Evolutionary conservation across 768 basidiomycete species (phyloP), one percentile per base, ranked within the genome.

Genomic region (Phaeotremella skinneri): DNA sequence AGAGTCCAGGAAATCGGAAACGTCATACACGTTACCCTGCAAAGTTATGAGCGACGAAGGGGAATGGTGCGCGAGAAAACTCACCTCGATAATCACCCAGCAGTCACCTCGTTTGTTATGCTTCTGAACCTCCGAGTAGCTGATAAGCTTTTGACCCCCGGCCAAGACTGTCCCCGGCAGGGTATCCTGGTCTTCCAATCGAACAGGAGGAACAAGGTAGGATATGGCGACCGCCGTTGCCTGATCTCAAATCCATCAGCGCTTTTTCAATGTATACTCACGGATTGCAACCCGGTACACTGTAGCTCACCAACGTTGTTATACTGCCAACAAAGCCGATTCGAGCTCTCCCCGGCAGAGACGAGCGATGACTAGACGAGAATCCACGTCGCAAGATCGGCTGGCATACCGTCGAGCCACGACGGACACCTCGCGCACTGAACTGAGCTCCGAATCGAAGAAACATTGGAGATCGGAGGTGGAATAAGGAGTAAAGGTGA

Each of bases 91-190:
- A 61, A 93, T 84, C 4, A 97, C 94, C 94, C 93, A 98, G 45
- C 89, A 80, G 74, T 97, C 92, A 50, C 93, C 89, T 80, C 90
- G 87, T 79, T 83, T 88, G 77, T 88, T 91, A 81, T 99, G 78
- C 59, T 76, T 74, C 43, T 74, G 73, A 11, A 79, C 76, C 43
- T 79, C 77, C 1, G 83, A 87, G 49, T 82, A 70, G 23, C 61
- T 66, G 50, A 76, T 74, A n/a, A 76, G 37, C 41, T 70, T 73
- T 51, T 73, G 71, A 2, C 73, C 75, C 5, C 57, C 52, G 16
- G 72, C 60, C 51, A 70, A 70, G 16, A 60, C 62, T 7, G 57
- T 68, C 3, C 65, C 65, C 17, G 50, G 42, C 11, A 59, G 45
- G 42, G 60, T 52, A 48, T 67, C 62, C n/a, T n/a, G n/a, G n/a